phyloP scores from a whole-genome alignment of 2,329 filamentous ascomycete species.

The Fusarium illudens region DNA sequence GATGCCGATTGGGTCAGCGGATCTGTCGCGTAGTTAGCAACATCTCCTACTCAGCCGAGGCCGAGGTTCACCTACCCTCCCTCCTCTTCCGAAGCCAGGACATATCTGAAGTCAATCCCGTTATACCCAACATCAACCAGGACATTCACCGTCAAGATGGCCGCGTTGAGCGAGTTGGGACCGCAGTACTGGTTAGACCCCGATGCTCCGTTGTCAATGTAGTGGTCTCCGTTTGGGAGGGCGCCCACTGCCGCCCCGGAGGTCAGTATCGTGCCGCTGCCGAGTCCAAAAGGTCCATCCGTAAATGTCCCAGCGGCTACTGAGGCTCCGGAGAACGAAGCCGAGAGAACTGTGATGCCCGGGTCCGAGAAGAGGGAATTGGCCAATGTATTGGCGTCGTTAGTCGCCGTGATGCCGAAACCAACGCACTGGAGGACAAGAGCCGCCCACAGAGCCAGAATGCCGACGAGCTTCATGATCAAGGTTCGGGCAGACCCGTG shows the following conservation, averaged over 20 bases:
- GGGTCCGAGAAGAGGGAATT: slow-evolving; percentile 10
- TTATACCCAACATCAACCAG: background rate
- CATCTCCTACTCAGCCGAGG: no score
- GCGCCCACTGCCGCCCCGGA: slow-evolving; percentile 13
- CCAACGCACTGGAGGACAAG: background rate
- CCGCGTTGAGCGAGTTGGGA: background rate
- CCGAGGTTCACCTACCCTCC: background rate
- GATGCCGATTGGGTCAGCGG: background rate
- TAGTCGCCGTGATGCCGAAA: background rate
- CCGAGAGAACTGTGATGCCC: slow-evolving; percentile 1
- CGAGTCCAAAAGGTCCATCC: slow-evolving; percentile 20
- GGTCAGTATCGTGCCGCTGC: slow-evolving; percentile 13
- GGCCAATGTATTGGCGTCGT: background rate
- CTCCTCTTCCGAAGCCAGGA: slow-evolving; percentile 16
- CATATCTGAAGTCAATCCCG: slow-evolving; percentile 3
- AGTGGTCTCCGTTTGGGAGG: slow-evolving; percentile 1
- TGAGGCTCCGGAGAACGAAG: slow-evolving; percentile 2
- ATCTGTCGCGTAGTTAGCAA: background rate
- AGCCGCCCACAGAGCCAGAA: background rate
- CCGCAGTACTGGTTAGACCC: slow-evolving; percentile 10
- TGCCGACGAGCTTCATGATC: background rate
- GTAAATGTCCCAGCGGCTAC: slow-evolving; percentile 6
- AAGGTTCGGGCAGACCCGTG: background rate
- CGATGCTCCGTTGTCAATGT: slow-evolving; percentile 10
- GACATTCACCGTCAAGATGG: slow-evolving; percentile 10